Base-by-base conservation (phyloP, 192 early-diverging fungal genomes). In the Geosiphon pyriformis region DNA sequence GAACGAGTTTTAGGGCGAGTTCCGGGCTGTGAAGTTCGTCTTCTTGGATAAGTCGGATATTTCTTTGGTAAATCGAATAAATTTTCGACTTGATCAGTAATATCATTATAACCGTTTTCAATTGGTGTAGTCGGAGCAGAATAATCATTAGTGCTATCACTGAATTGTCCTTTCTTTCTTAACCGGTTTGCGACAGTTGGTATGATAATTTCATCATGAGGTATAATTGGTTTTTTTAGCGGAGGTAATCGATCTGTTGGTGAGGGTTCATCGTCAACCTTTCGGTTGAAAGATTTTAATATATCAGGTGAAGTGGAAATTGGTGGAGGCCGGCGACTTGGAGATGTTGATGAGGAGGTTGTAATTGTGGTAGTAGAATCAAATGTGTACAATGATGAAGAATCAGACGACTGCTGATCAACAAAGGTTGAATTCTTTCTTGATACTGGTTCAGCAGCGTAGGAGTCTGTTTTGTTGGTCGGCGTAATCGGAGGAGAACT, bases 121-220 rank as follows among this genome's bases (percentile, higher is more conserved):
- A 33, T 7, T 26, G 59, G 2, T 42, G 3, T 20, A 7, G 34
- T 17, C 25, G 42, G 42, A 62, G 18, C 10, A 15, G n/a, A 17
- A 15, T 49, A 10, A 29, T 49, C 42, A n/a, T n/a, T n/a, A 11
- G 15, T 25, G 20, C 20, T 27, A 1, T 62, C 60, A 50, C n/a
- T 31, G 30, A 53, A 65, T 46, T 65, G 64, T 27, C 51, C 51
- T 1, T 52, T 54, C 64, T 49, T 65, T 52, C 42, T 52, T 12
- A 65, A 48, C 48, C 50, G 48, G 15, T 65, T 65, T 22, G 64
- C 64, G 15, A 65, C 20, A 37, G 64, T 65, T 7, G 64, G 64
- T 65, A 65, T 55, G 17, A 65, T 52, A 17, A 65, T 23, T 0
- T 65, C 64, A 54, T 65, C 64, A 42, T 65, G 52, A 46, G 64